Conservation (phyloP, 2,329 filamentous ascomycete species). For the Fonsecaea erecta region DNA sequence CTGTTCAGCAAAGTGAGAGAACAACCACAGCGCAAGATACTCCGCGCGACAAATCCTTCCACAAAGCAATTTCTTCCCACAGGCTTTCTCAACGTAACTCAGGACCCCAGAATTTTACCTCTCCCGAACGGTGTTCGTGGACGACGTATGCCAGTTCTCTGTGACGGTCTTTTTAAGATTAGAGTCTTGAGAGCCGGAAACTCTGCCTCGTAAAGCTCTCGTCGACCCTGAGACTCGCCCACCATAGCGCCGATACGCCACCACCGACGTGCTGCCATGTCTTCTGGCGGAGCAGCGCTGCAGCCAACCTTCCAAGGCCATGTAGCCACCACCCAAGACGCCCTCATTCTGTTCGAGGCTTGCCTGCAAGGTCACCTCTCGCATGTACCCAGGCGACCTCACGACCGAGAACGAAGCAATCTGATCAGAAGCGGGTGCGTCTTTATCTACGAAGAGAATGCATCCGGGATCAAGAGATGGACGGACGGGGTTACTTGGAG, state of each 20-base stretch:
- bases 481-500: slow-evolving; percentile 92
- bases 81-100: slow-evolving; percentile 4
- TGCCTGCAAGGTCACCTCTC: slow-evolving; percentile 71
- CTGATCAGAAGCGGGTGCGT: slow-evolving; percentile 84
- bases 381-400: slow-evolving; percentile 81
- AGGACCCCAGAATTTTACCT: not conserved
- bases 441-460: slow-evolving; percentile 90
- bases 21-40: not conserved
- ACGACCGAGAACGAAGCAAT: slow-evolving; percentile 77
- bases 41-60: not conserved
- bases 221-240: slow-evolving; percentile 4
- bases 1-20: not conserved
- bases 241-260: slow-evolving; percentile 6
- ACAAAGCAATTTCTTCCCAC: not conserved
- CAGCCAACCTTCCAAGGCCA: slow-evolving; percentile 70
- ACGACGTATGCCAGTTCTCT: slow-evolving; percentile 6
- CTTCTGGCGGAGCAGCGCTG: slow-evolving; percentile 52
- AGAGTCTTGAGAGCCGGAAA: slow-evolving; percentile 26
- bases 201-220: slow-evolving; percentile 11
- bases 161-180: slow-evolving; percentile 31
- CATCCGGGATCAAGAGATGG: slow-evolving; percentile 92
- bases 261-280: slow-evolving; percentile 29
- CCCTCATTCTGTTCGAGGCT: slow-evolving; percentile 78
- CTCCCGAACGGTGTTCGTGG: not conserved
- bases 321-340: slow-evolving; percentile 73